Base-by-base conservation (phyloP, 805 yeast genomes). In the Candida broadrunensis region DNA sequence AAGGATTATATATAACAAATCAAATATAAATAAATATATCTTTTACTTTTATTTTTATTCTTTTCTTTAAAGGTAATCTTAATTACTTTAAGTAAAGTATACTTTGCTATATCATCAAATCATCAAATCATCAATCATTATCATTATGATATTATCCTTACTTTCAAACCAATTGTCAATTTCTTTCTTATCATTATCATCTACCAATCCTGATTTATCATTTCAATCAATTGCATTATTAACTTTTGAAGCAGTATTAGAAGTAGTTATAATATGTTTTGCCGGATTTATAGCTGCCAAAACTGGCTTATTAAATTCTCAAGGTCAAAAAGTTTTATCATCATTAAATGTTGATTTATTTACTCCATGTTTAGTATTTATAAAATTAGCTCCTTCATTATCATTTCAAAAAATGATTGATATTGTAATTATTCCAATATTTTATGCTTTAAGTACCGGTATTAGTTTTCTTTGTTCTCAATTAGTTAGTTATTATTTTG, bases 341-440 rank as follows among this genome's bases (percentile, higher is more conserved):
- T 68, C 75, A 42, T 72, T 91, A 39, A 91, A 91, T 56, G 97
- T 93, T 27, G 91, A 88, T 63, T 67, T 91, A 38, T 91, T 93
- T 70, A 93, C 98, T 16, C 98, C 99, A 6, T 90, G 96, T 51
- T 78, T 91, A 71, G 89, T 91, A 52, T 93, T 91, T 63, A 77
- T 88, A 49, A 93, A 93, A 60, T 70, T 79, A 40, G 83, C 81
- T 15, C 72, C 80, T 5, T 73, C 80, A 15, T 66, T 93, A 35
- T 83, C 93, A 5, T 62, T 90, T 45, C 73, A 81, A 49, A 90
- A 88, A 55, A 75, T 93, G 54, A 56, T 83, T 31, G 97, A 91
- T 55, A 78, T 91, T 36, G 75, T 87, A 35, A 69, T 90, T 37
- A 88, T 91, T 44, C 99, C 99, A 11, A 63, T 89, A 8, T 80